Base-by-base conservation (phyloP, 257 asterid species). In the Cordia subcordata region DNA sequence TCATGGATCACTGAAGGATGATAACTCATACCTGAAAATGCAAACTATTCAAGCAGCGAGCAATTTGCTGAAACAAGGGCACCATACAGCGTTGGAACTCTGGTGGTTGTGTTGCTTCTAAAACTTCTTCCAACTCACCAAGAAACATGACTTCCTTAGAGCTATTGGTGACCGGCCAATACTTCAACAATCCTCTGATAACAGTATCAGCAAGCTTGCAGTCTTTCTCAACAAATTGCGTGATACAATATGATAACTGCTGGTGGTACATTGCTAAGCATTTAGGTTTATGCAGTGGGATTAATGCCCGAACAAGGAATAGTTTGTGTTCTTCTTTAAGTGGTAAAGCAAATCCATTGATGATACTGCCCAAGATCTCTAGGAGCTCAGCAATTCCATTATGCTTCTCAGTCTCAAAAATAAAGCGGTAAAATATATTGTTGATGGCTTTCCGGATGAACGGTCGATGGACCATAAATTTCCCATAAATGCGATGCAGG, bases 391-490 rank as follows among this genome's bases (percentile, higher is more conserved):
- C 87, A 63, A 81, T 70, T 8, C 96, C 96, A 38, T 81, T 79
- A 72, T 87, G 96, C 61, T 81, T 85, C 57, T 88, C 96, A 5
- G 85, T 82, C 81, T 88, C 94, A 49, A 85, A 88, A 60, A 88
- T 72, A 53, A 88, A 85, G 11, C 66, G 66, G 71, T 85, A 83
- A 67, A 88, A 85, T 72, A 88, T 79, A 58, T 83, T 81, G 74
- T 88, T 88, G 78, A 85, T 83, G 10, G 90, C 80, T 69, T 83
- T 85, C 73, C 96, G 75, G 67, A 88, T 85, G 66, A 58, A 88
- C 10, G 94, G 93, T 55, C 95, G 79, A 72, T 83, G 93, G 45
- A 88, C 96, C 96, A 88, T 88, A 72, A 88, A 88, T 75, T 88
- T 88, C 68, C 92, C 94, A 11, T 88, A 85, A 69, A 88, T 84